Evolutionary conservation across 345 rosid species (phyloP).

Genomic region (Reutealis trisperma): DNA sequence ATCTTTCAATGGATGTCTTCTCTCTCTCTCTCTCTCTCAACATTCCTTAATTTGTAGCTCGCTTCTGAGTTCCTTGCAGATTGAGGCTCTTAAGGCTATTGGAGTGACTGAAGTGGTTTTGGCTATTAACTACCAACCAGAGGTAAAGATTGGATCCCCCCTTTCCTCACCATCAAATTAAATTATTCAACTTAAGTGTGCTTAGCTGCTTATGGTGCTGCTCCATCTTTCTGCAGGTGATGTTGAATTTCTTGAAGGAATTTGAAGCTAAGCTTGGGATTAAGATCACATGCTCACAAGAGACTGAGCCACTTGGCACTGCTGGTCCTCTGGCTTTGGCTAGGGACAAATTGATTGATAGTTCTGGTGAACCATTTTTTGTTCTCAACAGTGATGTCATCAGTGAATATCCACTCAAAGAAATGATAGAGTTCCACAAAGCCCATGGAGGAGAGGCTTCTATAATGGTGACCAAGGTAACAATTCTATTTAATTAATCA

Average conservation of each 20-base stretch:
- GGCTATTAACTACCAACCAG: conserved; percentile 98
- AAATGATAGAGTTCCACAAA: conserved; percentile 86
- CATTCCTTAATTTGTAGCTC: not conserved
- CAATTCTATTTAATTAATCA: not conserved
- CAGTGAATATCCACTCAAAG: conserved; percentile 85
- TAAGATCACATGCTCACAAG: conserved; percentile 94
- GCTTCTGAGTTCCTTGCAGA: conserved; percentile 43
- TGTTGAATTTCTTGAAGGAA: conserved; percentile 90
- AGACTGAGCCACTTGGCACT: conserved; percentile 98
- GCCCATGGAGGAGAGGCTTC: conserved; percentile 98
- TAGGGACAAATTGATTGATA: conserved; percentile 80
- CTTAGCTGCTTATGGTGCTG: not conserved
- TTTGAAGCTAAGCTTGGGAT: conserved; percentile 87
- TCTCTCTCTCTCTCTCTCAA: not conserved
- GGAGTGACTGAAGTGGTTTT: conserved; percentile 97
- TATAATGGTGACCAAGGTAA: conserved; percentile 98
- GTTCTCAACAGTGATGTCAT: conserved; percentile 99
- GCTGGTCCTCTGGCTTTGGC: conserved; percentile 99
- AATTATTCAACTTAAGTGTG: not conserved
- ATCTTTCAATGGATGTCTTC: not conserved
- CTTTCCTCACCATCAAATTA: conserved; percentile 1
- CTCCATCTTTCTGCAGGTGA: conserved; percentile 50
- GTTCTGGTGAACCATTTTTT: conserved; percentile 87
- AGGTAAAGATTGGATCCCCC: conserved; percentile 42
- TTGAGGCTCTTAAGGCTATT: conserved; percentile 92